Evolutionary conservation across 2,329 filamentous ascomycete genomes (phyloP).

Genomic region (Pseudocercospora fuligena): DNA sequence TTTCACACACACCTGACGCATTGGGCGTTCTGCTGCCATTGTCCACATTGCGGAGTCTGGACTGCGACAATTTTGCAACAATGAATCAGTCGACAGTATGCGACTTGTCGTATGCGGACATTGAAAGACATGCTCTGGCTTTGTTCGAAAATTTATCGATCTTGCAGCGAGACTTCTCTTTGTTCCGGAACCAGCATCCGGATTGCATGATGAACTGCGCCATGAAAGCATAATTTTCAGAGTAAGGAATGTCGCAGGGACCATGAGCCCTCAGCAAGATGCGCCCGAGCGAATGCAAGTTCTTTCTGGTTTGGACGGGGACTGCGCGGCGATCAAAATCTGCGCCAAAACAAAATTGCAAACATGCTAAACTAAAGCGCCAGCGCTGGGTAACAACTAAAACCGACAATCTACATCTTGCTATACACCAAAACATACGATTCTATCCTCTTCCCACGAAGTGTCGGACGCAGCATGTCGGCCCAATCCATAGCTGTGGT

Average conservation of each 20-base stretch:
- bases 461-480: slow-evolving; percentile 6
- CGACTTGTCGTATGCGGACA: neutral
- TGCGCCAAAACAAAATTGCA: neutral
- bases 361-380: neutral
- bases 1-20: neutral
- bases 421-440: slow-evolving; percentile 11
- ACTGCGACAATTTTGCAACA: neutral
- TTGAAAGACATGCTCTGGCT: neutral
- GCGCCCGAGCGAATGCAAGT: neutral
- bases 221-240: neutral
- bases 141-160: neutral
- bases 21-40: neutral
- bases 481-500: neutral
- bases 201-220: neutral
- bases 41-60: neutral
- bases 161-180: neutral
- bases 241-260: neutral
- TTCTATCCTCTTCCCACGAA: neutral
- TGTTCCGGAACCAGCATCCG: neutral
- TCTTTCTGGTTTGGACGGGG: neutral
- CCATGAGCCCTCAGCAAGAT: neutral
- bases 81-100: neutral
- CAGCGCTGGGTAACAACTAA: slow-evolving; percentile 6
- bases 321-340: neutral
- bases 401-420: slow-evolving; percentile 3